Evolutionary conservation across 768 basidiomycete genomes (phyloP).

Genomic region (Harrya chromipes): DNA sequence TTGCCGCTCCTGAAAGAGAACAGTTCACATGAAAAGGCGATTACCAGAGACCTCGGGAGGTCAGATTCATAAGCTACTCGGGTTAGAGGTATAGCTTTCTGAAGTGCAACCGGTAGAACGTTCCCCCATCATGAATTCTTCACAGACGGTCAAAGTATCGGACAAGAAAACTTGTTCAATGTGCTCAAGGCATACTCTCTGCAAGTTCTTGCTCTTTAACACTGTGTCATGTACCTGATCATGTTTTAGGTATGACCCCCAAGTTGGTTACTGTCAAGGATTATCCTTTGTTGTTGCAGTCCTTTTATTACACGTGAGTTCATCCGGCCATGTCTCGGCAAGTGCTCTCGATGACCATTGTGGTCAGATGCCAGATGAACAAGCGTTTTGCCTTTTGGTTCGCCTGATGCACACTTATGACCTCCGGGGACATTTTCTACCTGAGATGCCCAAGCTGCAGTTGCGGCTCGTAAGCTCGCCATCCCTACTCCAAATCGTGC

Average conservation of each 20-base stretch:
- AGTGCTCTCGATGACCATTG: background rate
- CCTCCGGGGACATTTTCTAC: conserved; percentile 93
- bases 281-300: conserved; percentile 96
- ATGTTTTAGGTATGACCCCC: conserved; percentile 70
- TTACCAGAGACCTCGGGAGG: conserved; percentile 88
- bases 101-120: conserved; percentile 50
- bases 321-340: background rate
- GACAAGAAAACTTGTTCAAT: conserved; percentile 97
- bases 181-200: conserved; percentile 97
- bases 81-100: conserved; percentile 6
- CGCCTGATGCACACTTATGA: conserved; percentile 96
- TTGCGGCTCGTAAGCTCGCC: conserved; percentile 67
- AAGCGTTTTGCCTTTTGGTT: conserved; percentile 94
- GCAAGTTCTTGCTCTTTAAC: conserved; percentile 40
- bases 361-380: conserved; percentile 96
- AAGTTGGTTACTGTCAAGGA: conserved; percentile 98
- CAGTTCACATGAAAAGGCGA: conserved; percentile 92
- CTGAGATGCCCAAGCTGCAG: conserved; percentile 98
- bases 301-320: conserved; percentile 79
- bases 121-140: conserved; percentile 98
- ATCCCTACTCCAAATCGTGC: background rate
- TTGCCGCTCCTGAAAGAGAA: conserved; percentile 75
- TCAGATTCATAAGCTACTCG: conserved; percentile 25
- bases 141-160: conserved; percentile 89
- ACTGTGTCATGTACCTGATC: background rate